A percentile compares a stretch with the other conserved stretches of the same genome.
These are phyloP conservation scores for Coemansia sp. DNA, from an alignment of 192 early-diverging fungal species.

Conservation along the genomic window DNA sequence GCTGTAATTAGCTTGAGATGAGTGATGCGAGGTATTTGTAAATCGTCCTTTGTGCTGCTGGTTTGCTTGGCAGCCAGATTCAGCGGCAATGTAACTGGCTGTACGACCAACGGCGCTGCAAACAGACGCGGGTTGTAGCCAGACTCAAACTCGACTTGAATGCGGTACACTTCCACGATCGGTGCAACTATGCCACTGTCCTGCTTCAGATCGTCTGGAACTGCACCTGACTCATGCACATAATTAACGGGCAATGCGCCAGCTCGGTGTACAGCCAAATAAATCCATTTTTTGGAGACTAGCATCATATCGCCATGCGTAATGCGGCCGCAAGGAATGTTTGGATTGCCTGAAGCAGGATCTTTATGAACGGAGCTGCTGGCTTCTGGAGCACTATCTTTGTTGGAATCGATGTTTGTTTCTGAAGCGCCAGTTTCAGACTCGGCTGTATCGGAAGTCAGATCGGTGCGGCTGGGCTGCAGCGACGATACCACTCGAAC, in stretches of 20 bases:
- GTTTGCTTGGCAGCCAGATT: not conserved
- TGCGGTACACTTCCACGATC: slow-evolving; percentile 45
- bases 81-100: slow-evolving; percentile 32
- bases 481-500: slow-evolving; percentile 39
- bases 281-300: slow-evolving; percentile 54
- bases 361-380: not conserved
- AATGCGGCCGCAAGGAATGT: slow-evolving; percentile 45
- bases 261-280: slow-evolving; percentile 40
- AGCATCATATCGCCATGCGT: slow-evolving; percentile 55
- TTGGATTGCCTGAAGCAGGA: not conserved
- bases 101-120: slow-evolving; percentile 47
- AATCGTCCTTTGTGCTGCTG: slow-evolving; percentile 5
- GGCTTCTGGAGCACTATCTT: not conserved
- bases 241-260: slow-evolving; percentile 32
- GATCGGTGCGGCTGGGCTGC: slow-evolving; percentile 15
- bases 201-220: slow-evolving; percentile 25
- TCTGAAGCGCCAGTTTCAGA: not conserved
- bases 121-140: slow-evolving; percentile 53
- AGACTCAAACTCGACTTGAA: slow-evolving; percentile 53
- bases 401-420: too few relatives aligned
- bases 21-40: slow-evolving; percentile 22
- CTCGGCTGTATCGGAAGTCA: not conserved
- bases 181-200: slow-evolving; percentile 35
- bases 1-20: slow-evolving; percentile 51
- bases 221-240: slow-evolving; percentile 44